These are phyloP conservation scores for Eimeria falciformis DNA, from an alignment of 169 alveolate genomes.

Conservation along the genomic window DNA sequence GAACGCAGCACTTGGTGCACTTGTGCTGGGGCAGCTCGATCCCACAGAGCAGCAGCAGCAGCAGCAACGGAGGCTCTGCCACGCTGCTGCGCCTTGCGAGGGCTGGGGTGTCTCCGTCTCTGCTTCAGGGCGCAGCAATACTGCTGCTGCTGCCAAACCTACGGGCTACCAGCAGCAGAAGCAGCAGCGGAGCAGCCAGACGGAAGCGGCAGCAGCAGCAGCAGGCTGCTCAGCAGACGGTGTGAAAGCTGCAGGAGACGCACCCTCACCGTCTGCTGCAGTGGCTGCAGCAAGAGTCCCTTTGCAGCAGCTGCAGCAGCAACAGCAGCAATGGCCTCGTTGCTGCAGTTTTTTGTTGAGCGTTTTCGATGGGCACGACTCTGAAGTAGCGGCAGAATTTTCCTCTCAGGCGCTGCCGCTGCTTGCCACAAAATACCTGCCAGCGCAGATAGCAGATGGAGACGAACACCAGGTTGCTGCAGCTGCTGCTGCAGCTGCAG, in stretches of 20 bases:
- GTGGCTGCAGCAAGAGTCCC: neutral
- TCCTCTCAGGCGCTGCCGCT: neutral
- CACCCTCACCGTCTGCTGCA: neutral
- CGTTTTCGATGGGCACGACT: slow-evolving; percentile 16
- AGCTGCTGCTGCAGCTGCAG: neutral
- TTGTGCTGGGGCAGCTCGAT: neutral
- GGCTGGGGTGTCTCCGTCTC: slow-evolving; percentile 12
- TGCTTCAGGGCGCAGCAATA: neutral
- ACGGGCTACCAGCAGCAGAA: neutral
- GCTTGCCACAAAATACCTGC: neutral
- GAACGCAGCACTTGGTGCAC: neutral
- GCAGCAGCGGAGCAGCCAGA: neutral
- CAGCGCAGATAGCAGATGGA: neutral
- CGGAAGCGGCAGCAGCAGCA: neutral
- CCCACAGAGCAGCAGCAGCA: neutral
- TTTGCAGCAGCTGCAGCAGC: slow-evolving; percentile 7
- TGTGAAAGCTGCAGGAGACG: neutral
- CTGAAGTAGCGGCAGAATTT: neutral
- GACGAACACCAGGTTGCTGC: slow-evolving; percentile 5
- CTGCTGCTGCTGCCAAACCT: neutral
- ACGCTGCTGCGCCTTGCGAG: slow-evolving; percentile 10
- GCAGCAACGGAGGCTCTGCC: slow-evolving; percentile 10
- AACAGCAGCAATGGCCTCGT: neutral
- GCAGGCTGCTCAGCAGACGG: neutral
- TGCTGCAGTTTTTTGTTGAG: neutral